These are phyloP conservation scores for Zizania latifolia DNA, from an alignment of 176 grass and related monocot species.

Conservation along the genomic window DNA sequence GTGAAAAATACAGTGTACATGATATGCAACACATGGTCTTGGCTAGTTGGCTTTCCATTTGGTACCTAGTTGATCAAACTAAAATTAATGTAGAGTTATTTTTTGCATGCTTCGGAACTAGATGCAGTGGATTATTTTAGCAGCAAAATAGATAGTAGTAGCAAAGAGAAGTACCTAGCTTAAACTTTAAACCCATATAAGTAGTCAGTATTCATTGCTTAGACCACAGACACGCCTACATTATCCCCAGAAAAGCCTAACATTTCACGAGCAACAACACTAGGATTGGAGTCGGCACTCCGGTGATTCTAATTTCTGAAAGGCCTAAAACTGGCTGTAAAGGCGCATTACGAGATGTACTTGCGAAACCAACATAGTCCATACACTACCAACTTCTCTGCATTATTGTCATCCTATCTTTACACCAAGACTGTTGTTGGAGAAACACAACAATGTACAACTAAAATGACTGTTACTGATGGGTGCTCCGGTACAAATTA, in stretches of 20 bases:
- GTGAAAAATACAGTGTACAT: too few species aligned
- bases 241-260: too few species aligned
- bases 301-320: not conserved
- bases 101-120: not conserved
- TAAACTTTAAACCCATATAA: too few species aligned
- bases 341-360: not conserved
- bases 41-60: not conserved
- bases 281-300: not conserved
- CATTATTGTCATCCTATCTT: not conserved
- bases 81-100: not conserved
- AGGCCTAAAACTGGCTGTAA: not conserved
- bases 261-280: not conserved
- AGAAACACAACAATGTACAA: too few species aligned
- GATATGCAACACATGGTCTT: too few species aligned
- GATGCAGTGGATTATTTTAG: too few species aligned
- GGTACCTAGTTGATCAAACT: not conserved
- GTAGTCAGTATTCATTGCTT: too few species aligned
- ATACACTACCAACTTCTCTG: not conserved
- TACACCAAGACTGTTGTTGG: not conserved
- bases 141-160: too few species aligned
- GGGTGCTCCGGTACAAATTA: too few species aligned
- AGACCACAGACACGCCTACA: too few species aligned
- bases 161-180: too few species aligned
- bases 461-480: too few species aligned
- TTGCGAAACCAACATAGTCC: not conserved